Conservation (phyloP, 257 asterid species). For the Solanum neorickii region DNA sequence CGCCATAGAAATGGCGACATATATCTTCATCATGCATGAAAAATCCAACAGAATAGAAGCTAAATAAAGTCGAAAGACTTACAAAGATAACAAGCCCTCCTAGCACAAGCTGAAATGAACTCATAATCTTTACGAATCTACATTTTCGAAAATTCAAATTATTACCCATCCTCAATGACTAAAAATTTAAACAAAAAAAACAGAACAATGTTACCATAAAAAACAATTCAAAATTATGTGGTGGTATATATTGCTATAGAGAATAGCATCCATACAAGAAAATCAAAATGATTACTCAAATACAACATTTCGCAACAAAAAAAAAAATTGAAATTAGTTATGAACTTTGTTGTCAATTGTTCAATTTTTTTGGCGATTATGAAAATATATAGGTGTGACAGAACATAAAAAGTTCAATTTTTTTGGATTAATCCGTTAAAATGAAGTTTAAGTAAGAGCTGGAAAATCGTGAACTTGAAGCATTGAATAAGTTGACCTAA, state of each 20-base stretch:
- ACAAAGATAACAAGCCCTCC: slow-evolving; percentile 58
- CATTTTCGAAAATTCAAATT: slow-evolving; percentile 24
- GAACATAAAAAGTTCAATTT: background rate
- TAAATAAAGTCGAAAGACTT: slow-evolving; percentile 55
- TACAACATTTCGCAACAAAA: background rate
- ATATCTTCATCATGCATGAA: slow-evolving; percentile 59
- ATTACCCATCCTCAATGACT: slow-evolving; percentile 20
- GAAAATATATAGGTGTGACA: background rate
- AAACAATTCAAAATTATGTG: background rate
- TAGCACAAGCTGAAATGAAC: slow-evolving; percentile 47
- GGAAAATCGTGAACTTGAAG: slow-evolving; percentile 6
- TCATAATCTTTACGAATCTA: slow-evolving; percentile 45
- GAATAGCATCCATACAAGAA: background rate
- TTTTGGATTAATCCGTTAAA: background rate
- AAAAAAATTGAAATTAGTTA: background rate
- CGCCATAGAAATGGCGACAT: slow-evolving; percentile 50
- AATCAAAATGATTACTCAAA: background rate
- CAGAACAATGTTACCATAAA: background rate
- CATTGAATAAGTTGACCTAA: too few relatives aligned
- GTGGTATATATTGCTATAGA: background rate
- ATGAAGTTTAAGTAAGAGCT: slow-evolving; percentile 16
- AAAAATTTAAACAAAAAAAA: background rate
- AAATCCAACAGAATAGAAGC: slow-evolving; percentile 56
- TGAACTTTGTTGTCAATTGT: background rate
- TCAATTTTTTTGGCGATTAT: background rate